Conservation (phyloP, 768 basidiomycete species). For the Mrakia blollopis region DNA sequence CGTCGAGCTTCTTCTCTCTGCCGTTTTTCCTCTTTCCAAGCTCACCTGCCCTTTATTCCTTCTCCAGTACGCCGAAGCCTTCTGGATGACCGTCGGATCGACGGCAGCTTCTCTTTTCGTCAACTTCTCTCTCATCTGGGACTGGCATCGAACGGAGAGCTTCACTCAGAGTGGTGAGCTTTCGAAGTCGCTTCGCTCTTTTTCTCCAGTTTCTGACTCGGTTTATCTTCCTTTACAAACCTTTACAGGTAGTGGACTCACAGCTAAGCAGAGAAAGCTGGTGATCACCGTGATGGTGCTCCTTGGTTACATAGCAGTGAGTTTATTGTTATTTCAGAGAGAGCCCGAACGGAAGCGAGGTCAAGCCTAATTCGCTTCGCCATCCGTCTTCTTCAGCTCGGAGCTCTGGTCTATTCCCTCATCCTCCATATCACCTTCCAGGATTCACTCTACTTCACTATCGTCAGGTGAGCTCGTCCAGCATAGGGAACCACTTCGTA, state of each 20-base stretch:
- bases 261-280: conserved; percentile 69
- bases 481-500: conserved; percentile 36
- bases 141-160: conserved; percentile 57
- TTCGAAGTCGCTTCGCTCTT: conserved; percentile 34
- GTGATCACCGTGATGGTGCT: conserved; percentile 71
- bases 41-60: conserved; percentile 48
- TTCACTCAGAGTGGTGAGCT: conserved; percentile 58
- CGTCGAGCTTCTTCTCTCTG: conserved; percentile 31
- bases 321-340: too few relatives aligned
- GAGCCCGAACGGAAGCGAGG: too few relatives aligned
- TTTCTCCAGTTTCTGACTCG: background rate
- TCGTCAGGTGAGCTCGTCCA: conserved; percentile 49
- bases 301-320: conserved; percentile 59
- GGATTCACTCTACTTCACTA: conserved; percentile 64
- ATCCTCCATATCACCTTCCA: conserved; percentile 58
- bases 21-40: conserved; percentile 34
- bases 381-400: conserved; percentile 48
- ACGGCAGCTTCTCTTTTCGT: conserved; percentile 62
- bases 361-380: too few relatives aligned
- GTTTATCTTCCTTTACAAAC: background rate
- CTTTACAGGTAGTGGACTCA: conserved; percentile 53
- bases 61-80: conserved; percentile 55
- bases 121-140: conserved; percentile 63
- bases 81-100: conserved; percentile 71
- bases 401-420: conserved; percentile 58